Evolutionary conservation across 2,329 filamentous ascomycete genomes (phyloP).

Genomic region (Polychaeton citri): DNA sequence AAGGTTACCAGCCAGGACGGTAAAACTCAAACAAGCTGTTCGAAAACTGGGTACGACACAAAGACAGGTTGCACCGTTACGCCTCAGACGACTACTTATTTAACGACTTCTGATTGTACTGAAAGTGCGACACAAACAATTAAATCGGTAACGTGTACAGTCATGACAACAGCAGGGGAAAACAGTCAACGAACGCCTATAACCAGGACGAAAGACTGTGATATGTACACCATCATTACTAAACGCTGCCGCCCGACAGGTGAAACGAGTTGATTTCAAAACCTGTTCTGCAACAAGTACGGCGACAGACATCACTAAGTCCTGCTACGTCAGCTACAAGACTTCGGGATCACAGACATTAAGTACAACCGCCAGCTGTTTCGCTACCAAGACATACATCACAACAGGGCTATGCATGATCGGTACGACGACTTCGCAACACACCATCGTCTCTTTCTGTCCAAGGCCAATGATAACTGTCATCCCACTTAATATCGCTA

Average conservation of each 20-base stretch:
- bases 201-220: neutral
- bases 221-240: neutral
- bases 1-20: conserved; percentile 1
- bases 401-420: neutral
- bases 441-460: neutral
- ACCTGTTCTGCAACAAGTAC: neutral
- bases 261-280: neutral
- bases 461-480: neutral
- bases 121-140: conserved; percentile 2
- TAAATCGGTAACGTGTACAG: conserved; percentile 5
- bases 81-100: conserved; percentile 2
- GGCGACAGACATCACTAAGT: neutral
- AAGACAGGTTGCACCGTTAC: conserved; percentile 6
- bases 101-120: conserved; percentile 4
- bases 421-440: neutral
- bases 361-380: neutral
- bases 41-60: conserved; percentile 1
- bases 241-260: neutral
- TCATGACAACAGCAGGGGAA: neutral
- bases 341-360: neutral
- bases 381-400: neutral
- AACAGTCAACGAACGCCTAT: neutral
- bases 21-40: conserved; percentile 4
- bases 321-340: neutral
- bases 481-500: too few species aligned